These are phyloP conservation scores for Raddia distichophylla DNA, from an alignment of 176 grass and related monocot genomes.

Conservation along the genomic window DNA sequence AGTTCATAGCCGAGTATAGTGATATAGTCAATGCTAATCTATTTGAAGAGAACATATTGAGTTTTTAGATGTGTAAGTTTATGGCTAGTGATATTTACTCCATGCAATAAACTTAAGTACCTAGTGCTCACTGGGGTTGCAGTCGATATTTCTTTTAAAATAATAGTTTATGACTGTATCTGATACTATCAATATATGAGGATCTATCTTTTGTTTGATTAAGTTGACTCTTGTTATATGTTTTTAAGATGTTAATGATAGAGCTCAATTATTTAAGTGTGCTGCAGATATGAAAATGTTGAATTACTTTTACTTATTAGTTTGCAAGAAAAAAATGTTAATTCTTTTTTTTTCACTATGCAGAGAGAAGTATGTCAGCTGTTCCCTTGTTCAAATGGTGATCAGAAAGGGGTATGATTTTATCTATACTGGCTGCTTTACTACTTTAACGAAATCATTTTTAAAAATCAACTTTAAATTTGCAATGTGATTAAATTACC, in stretches of 20 bases:
- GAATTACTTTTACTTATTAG: constrained; percentile 17
- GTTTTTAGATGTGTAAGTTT: constrained; percentile 18
- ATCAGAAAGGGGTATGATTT: constrained; percentile 81
- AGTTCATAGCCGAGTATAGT: not conserved
- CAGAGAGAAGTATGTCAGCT: constrained; percentile 89
- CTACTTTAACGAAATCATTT: constrained; percentile 5
- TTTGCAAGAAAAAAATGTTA: not conserved
- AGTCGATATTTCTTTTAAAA: not conserved
- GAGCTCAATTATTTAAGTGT: constrained; percentile 10
- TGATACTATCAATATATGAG: not conserved
- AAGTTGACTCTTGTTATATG: not conserved
- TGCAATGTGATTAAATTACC: not conserved
- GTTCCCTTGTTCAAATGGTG: constrained; percentile 65
- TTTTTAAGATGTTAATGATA: constrained; percentile 20
- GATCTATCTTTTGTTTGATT: constrained; percentile 24
- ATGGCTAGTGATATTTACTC: not conserved
- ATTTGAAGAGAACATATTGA: not conserved
- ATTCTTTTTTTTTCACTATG: constrained; percentile 38
- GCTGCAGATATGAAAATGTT: constrained; percentile 18
- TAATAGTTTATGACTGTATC: not conserved
- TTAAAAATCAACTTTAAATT: not conserved
- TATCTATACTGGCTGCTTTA: constrained; percentile 22
- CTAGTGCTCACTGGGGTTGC: constrained; percentile 2
- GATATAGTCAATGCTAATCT: constrained; percentile 16
- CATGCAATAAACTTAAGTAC: constrained; percentile 4